Conservation (phyloP, 306 rosid species). For the Vachellia pachyceras region DNA sequence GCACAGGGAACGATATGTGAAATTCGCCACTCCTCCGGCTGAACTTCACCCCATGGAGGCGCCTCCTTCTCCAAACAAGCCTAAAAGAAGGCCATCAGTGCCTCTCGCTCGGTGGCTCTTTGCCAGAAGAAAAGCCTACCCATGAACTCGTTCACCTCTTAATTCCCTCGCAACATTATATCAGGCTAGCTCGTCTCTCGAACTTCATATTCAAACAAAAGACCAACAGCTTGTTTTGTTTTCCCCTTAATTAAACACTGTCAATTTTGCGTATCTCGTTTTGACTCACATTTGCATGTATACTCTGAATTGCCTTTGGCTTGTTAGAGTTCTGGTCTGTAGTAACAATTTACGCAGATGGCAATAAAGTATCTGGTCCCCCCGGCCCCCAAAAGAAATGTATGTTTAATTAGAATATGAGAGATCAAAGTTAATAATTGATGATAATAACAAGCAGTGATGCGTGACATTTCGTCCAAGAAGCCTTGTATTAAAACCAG, state of each 20-base stretch:
- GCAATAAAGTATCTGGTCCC: background rate
- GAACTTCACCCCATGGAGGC: slow-evolving; percentile 39
- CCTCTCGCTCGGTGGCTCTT: slow-evolving; percentile 80
- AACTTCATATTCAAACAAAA: background rate
- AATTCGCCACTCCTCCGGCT: slow-evolving; percentile 83
- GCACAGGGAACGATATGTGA: slow-evolving; percentile 68
- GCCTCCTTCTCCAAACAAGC: slow-evolving; percentile 57
- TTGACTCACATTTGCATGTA: background rate
- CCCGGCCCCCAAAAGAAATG: background rate
- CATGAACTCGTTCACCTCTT: slow-evolving; percentile 7
- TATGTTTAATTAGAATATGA: too few relatives aligned
- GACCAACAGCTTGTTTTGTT: too few relatives aligned
- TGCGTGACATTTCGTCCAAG: slow-evolving; percentile 65
- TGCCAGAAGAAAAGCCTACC: slow-evolving; percentile 54
- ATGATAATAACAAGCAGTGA: slow-evolving; percentile 45
- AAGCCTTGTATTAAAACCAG: too few relatives aligned
- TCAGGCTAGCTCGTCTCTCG: background rate
- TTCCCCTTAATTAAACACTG: background rate
- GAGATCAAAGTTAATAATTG: slow-evolving; percentile 12
- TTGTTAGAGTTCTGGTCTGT: background rate
- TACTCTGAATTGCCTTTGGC: slow-evolving; percentile 3
- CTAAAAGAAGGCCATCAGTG: slow-evolving; percentile 56
- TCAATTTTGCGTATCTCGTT: background rate
- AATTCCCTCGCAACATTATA: background rate
- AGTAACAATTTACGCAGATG: background rate